A percentile compares a stretch with the other conserved stretches of the same genome.
These are phyloP conservation scores for Ceratobasidium sp. DNA, from an alignment of 1,284 basidiomycete genomes.

Conservation along the genomic window DNA sequence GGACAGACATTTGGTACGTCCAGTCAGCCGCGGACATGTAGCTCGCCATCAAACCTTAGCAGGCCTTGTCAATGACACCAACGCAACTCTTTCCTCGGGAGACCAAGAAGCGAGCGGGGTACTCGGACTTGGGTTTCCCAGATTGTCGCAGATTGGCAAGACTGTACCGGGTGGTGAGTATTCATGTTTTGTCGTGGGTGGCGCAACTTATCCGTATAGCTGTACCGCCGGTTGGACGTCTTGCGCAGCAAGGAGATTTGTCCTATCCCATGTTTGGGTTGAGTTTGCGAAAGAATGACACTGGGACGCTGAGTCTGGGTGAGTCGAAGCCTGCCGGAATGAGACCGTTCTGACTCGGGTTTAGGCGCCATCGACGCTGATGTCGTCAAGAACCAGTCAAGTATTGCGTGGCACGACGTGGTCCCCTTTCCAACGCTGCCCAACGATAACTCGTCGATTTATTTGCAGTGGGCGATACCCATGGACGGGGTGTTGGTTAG, in stretches of 20 bases:
- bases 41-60: neutral
- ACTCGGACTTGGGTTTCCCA: constrained; percentile 74
- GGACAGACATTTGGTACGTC: constrained; percentile 70
- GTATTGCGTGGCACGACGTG: constrained; percentile 74
- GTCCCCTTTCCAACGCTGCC: constrained; percentile 71
- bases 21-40: neutral
- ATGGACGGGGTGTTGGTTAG: constrained; percentile 65
- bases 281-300: constrained; percentile 62
- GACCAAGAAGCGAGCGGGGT: constrained; percentile 69
- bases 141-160: constrained; percentile 65
- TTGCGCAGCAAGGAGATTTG: constrained; percentile 67
- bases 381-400: constrained; percentile 63
- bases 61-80: constrained; percentile 68
- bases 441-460: constrained; percentile 62
- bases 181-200: constrained; percentile 5
- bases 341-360: constrained; percentile 13
- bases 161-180: constrained; percentile 60
- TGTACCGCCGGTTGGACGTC: constrained; percentile 65
- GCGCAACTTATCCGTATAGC: constrained; percentile 48
- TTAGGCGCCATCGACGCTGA: constrained; percentile 74
- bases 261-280: constrained; percentile 77
- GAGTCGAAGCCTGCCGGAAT: constrained; percentile 37
- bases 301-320: constrained; percentile 71
- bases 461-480: constrained; percentile 81
- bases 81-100: constrained; percentile 57